Base-by-base conservation (phyloP, 148 eudicot genomes). In the Hydrangea macrophylla region DNA sequence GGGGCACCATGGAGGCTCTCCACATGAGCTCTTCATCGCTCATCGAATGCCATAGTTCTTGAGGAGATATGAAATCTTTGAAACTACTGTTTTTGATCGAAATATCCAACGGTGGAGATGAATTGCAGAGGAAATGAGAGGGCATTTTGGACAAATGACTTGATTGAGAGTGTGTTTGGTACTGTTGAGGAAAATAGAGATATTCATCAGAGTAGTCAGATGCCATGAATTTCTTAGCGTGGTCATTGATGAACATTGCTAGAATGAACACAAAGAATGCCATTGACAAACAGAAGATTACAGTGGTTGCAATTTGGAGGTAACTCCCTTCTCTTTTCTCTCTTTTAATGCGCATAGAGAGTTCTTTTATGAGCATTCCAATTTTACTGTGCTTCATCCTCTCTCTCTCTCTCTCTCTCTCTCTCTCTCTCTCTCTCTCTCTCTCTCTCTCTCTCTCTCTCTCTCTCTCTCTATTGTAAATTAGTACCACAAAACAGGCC, bases 21-120 rank as follows among this genome's bases (percentile, higher is more conserved):
- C 82, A 79, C 69, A 89, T 69, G 60, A 92, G 66, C 62, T 87
- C 92, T 42, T 81, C 75, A 24, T 86, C 97, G 13, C 71, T 78
- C 84, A 88, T 82, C 0, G 81, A 79, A 60, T 89, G 96, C 85
- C 81, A 77, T 62, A 81, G 42, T 48, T 78, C 72, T 32, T 28
- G 68, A 2, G 87, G 84, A 69, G 75, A 74, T 31, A 60, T 48
- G 70, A 54, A 62, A 6, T 72, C 70, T 54, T 64, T 58, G 3
- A 70, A 54, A 2, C 60, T 42, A 10, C 28, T 18, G 6, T 11
- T 37, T n/a, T n/a, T n/a, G n/a, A n/a, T n/a, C 22, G 2, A 15
- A 48, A 11, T 15, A 18, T 48, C 15, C 3, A 18, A 35, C 39
- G 39, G 39, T 8, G 65, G 60, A 25, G 72, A 42, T n/a, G 65